Evolutionary conservation across 139 green algal genomes (phyloP), one percentile per base, ranked within the genome.

Genomic region (Closterium sp.): DNA sequence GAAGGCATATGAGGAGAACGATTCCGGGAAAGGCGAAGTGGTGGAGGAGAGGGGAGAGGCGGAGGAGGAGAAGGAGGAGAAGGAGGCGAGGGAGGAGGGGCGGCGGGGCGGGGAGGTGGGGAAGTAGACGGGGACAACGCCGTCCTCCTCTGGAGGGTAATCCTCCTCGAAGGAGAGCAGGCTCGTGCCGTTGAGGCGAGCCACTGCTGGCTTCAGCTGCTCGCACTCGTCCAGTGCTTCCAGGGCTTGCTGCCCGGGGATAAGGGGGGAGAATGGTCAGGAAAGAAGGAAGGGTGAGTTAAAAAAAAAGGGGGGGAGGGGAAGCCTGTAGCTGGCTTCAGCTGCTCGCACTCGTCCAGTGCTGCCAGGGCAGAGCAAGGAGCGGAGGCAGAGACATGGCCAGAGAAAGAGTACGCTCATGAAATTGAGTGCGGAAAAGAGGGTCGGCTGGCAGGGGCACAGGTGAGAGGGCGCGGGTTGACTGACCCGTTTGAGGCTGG

Each of bases 331-430:
- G 1, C 30, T 31, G 90, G 90, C 32, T 93, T 93, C 86, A 93
- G 24, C 90, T 92, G 21, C 90, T 92, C 90, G 34, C 70, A 17
- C 34, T 93, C 90, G 87, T 92, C 90, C 31, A 93, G 90, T 9
- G 87, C 90, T 30, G 34, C 73, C 31, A 93, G 85, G 32, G n/a
- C n/a, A n/a, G n/a, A n/a, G n/a, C n/a, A n/a, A n/a, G n/a, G n/a
- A n/a, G n/a, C n/a, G n/a, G n/a, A n/a, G n/a, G n/a, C n/a, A n/a
- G n/a, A n/a, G n/a, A n/a, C n/a, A n/a, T n/a, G 31, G 19, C 1
- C 6, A 38, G 31, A 89, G 31, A 34, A 24, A 24, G 38, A 50
- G 38, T 17, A 50, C 13, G 0, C 0, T 17, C 38, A 50, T 50
- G 13, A 50, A 9, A 0, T 17, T 50, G 38, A 50, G 5, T 4